These are phyloP conservation scores for Thraustochytrium sp. DNA, from an alignment of 352 stramenopile genomes.

Conservation along the genomic window DNA sequence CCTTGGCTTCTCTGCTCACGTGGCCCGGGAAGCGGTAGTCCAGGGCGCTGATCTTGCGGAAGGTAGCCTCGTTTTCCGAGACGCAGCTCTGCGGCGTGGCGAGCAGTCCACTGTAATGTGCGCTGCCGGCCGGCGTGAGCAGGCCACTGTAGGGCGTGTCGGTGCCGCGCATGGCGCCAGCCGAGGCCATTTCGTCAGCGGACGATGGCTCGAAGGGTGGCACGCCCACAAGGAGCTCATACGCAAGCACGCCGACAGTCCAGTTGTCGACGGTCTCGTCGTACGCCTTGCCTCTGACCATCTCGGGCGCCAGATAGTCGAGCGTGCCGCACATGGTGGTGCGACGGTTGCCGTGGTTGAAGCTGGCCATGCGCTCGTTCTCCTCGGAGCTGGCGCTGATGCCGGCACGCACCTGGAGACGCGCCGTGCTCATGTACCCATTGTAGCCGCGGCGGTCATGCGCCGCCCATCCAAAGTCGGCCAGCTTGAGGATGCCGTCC, in stretches of 20 bases:
- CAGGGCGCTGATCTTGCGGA: background rate
- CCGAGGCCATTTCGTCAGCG: background rate
- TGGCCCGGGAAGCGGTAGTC: constrained; percentile 8
- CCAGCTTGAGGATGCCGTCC: constrained; percentile 93
- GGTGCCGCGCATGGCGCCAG: background rate
- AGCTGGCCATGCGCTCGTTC: background rate
- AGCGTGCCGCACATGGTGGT: constrained; percentile 98
- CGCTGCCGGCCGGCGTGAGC: background rate
- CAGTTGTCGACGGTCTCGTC: constrained; percentile 98
- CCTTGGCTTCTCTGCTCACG: background rate
- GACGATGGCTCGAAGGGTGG: constrained; percentile 86
- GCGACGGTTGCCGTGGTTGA: constrained; percentile 58
- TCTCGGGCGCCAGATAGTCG: constrained; percentile 98
- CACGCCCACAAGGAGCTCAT: constrained; percentile 93
- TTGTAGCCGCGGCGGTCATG: constrained; percentile 83
- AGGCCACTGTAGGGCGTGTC: background rate
- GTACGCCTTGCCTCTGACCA: constrained; percentile 96
- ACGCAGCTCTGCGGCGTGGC: constrained; percentile 22
- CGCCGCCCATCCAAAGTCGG: constrained; percentile 98
- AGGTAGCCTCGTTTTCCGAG: constrained; percentile 22
- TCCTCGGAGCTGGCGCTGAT: constrained; percentile 3
- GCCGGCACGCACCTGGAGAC: background rate
- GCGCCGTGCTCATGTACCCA: background rate
- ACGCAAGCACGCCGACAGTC: constrained; percentile 96
- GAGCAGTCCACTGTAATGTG: background rate